Percentiles rank a stretch among this genome's conserved stretches.
Evolutionary conservation across 441 rosid species (phyloP).

Genomic region (Eruca vesicaria): DNA sequence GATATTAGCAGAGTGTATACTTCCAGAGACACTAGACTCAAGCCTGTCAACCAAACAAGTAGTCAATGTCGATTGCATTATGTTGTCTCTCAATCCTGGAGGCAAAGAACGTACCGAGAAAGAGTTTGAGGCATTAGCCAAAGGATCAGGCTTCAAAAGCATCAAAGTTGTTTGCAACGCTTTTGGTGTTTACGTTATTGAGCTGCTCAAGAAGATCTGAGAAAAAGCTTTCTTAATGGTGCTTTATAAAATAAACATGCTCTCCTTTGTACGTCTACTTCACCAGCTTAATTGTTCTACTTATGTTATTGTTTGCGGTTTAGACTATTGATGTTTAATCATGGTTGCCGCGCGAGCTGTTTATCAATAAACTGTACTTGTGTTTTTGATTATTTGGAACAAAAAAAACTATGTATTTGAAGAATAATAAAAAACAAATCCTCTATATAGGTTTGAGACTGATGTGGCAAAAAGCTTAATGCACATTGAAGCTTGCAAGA

Average conservation of each 20-base stretch:
- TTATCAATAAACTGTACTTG: not conserved
- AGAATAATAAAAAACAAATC: not conserved
- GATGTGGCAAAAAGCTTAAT: not conserved
- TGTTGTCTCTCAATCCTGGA: constrained; percentile 80
- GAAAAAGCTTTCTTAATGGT: not conserved
- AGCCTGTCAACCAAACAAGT: constrained; percentile 56
- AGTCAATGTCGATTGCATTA: constrained; percentile 60
- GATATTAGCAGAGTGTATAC: constrained; percentile 61
- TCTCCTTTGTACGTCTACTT: not conserved
- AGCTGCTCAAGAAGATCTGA: constrained; percentile 53
- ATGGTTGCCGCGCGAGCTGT: not conserved
- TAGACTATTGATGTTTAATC: not conserved
- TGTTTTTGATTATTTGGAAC: not conserved
- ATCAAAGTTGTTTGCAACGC: constrained; percentile 54
- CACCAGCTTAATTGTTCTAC: not conserved
- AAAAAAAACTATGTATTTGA: not conserved
- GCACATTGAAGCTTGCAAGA: not conserved
- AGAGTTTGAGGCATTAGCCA: constrained; percentile 74
- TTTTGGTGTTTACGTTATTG: constrained; percentile 56
- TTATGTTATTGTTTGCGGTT: not conserved
- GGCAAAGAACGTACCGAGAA: constrained; percentile 81
- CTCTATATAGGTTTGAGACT: not conserved
- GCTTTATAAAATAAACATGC: not conserved
- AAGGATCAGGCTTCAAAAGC: constrained; percentile 65
- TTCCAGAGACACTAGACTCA: constrained; percentile 58